Evolutionary conservation across 331 rosid genomes (phyloP), one percentile per base, ranked within the genome.

Genomic region (Pyracantha coccinea): DNA sequence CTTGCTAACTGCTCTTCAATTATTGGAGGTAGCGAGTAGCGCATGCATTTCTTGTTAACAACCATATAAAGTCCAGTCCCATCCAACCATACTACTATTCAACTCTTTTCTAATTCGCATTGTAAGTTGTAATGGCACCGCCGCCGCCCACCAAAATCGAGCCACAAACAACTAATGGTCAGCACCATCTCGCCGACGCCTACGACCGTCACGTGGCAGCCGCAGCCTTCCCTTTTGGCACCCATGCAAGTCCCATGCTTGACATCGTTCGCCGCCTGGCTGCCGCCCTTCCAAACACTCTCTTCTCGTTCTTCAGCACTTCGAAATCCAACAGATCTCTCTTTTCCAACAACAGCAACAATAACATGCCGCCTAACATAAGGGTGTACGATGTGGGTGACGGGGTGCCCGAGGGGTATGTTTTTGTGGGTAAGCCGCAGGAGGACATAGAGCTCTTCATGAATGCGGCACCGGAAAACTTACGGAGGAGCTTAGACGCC

Each of bases 231-330:
- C 84, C 84, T 13, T 71, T 76, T 58, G 0, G 15, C 27, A 64
- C 71, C 21, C 84, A 81, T n/a, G 84, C 84, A 3, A 72, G 69
- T 16, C 75, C 81, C 13, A 68, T 76, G 25, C 55, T 76, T 41
- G 19, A 38, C 53, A 24, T 68, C 20, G 27, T 76, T 19, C 62
- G 70, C 75, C 64, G 66, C 74, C 66, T 81, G 7, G 68, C 81
- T 47, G 2, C 81, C 7, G 70, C 81, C 14, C 0, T 31, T 2
- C 78, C 81, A 12, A 27, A 45, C 65, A 63, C 81, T 31, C 65
- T 33, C 16, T 81, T 81, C 78, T 81, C 84, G 2, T 81, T 81
- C 84, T 24, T 81, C 75, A 81, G 20, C 80, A 76, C 84, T 28
- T 71, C 73, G 15, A 35, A 45, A 31, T 76, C 80, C 78, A 81